Conservation (phyloP, 345 rosid species). For the Sonneratia caseolaris region DNA sequence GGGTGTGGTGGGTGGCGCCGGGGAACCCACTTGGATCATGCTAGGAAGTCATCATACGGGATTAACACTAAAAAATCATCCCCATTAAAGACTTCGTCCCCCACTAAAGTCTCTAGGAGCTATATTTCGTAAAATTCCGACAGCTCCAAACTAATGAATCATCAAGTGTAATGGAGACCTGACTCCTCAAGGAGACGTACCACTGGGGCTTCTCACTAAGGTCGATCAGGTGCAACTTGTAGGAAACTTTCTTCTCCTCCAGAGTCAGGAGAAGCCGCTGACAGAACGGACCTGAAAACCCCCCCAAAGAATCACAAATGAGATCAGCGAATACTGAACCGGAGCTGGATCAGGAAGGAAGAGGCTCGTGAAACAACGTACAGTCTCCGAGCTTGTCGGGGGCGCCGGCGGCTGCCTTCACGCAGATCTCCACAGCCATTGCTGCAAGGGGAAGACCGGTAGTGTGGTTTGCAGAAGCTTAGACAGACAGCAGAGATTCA, state of each 20-base stretch:
- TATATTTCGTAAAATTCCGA: too few relatives aligned
- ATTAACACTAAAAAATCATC: not conserved
- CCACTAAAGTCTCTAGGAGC: too few relatives aligned
- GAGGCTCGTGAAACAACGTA: conserved; percentile 12
- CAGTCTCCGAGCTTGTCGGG: conserved; percentile 73
- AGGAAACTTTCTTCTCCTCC: conserved; percentile 76
- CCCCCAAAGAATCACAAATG: not conserved
- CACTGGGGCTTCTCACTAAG: conserved; percentile 65
- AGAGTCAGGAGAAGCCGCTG: conserved; percentile 59
- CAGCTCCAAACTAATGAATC: too few relatives aligned
- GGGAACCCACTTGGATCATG: not conserved
- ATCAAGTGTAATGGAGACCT: not conserved
- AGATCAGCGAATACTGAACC: not conserved
- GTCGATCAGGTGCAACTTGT: conserved; percentile 50
- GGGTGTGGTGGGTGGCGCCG: too few relatives aligned
- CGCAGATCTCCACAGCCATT: conserved; percentile 37
- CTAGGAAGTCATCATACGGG: not conserved
- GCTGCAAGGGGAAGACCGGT: too few relatives aligned
- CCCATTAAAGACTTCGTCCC: too few relatives aligned
- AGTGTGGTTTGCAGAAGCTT: not conserved
- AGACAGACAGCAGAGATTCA: not conserved
- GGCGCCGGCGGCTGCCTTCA: conserved; percentile 71
- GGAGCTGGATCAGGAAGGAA: not conserved
- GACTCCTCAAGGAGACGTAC: conserved; percentile 20
- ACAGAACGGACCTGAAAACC: conserved; percentile 55